phyloP scores from a whole-genome alignment of 1,284 basidiomycete genomes.

The Ustilago shanxiensis region DNA sequence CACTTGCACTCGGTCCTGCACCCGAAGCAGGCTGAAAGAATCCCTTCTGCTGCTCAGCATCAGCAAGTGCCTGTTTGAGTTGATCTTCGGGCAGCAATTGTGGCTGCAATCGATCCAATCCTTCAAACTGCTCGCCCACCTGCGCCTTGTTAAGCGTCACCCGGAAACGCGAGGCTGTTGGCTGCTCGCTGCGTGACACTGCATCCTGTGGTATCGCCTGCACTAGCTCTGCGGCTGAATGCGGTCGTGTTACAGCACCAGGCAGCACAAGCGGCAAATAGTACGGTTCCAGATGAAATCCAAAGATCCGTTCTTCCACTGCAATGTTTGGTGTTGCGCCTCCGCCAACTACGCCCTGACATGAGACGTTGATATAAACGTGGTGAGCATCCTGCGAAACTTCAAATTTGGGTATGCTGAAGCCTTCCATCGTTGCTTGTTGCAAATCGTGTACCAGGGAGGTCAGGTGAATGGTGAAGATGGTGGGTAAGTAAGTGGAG shows the following conservation, averaged over 20 bases:
- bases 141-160: constrained; percentile 31
- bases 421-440: constrained; percentile 36
- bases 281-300: constrained; percentile 35
- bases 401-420: constrained; percentile 22
- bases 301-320: constrained; percentile 46
- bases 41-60: constrained; percentile 38
- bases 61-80: constrained; percentile 32
- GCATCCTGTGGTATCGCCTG: not conserved
- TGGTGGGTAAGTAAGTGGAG: not conserved
- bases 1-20: no score
- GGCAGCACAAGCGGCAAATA: constrained; percentile 48
- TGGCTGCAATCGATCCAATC: constrained; percentile 32
- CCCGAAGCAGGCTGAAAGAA: constrained; percentile 22
- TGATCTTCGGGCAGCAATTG: constrained; percentile 45
- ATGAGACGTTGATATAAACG: constrained; percentile 23
- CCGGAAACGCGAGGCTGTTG: not conserved
- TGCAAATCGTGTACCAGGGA: no score
- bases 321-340: constrained; percentile 25
- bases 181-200: constrained; percentile 1
- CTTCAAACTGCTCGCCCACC: constrained; percentile 26
- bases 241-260: constrained; percentile 9
- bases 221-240: not conserved
- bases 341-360: not conserved
- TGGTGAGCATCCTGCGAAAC: constrained; percentile 28
- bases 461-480: not conserved